phyloP scores from a whole-genome alignment of 2,329 filamentous ascomycete species.

The Apiospora marii region DNA sequence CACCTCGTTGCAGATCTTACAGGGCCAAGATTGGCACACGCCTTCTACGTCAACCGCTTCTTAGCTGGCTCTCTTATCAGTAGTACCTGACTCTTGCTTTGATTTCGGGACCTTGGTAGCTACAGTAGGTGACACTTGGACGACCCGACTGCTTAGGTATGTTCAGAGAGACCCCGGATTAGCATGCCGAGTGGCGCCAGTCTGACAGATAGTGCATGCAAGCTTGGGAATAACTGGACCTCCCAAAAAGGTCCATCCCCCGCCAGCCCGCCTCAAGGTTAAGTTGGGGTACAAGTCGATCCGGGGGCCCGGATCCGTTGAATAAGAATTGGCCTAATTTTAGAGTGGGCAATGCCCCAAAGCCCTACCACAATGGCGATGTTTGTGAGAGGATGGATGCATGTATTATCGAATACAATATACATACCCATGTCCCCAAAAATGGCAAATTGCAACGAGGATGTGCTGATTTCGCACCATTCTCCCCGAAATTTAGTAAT shows the following conservation, averaged over 20 bases:
- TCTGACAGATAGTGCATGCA: neutral
- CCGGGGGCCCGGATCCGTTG: constrained; percentile 5
- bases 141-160: neutral
- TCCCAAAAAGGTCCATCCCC: neutral
- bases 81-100: neutral
- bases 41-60: constrained; percentile 6
- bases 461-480: neutral
- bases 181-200: neutral
- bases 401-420: neutral
- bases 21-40: constrained; percentile 1
- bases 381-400: neutral
- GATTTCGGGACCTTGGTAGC: neutral
- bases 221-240: neutral
- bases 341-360: neutral
- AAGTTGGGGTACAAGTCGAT: neutral
- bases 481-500: neutral
- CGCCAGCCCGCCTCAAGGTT: neutral
- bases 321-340: constrained; percentile 18
- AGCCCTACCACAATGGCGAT: neutral
- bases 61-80: neutral
- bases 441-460: neutral
- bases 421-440: neutral
- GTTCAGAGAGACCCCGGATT: neutral
- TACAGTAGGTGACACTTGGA: neutral
- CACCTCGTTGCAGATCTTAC: neutral